These are phyloP conservation scores for Saprolegnia diclina DNA, from an alignment of 352 stramenopile species.

Conservation along the genomic window DNA sequence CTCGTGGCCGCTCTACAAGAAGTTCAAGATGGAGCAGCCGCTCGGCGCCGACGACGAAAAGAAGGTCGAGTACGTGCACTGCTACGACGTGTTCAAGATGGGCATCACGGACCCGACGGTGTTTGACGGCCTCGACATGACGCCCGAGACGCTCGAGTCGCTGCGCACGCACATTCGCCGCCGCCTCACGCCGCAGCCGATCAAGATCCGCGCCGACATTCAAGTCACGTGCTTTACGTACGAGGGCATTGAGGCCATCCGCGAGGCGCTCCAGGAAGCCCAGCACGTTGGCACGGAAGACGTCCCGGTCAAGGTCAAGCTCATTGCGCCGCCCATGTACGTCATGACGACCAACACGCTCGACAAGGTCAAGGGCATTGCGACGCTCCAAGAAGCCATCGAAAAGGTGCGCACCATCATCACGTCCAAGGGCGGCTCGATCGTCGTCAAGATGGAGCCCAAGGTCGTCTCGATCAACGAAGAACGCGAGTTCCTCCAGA, in stretches of 20 bases:
- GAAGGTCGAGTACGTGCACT: conserved; percentile 94
- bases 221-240: conserved; percentile 99
- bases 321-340: conserved; percentile 99
- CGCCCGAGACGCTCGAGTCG: conserved; percentile 74
- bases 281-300: conserved; percentile 84
- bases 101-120: conserved; percentile 88
- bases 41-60: conserved; percentile 59
- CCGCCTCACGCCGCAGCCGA: conserved; percentile 96
- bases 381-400: conserved; percentile 94
- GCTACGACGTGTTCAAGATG: conserved; percentile 99
- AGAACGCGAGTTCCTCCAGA: conserved; percentile 97
- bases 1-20: conserved; percentile 98
- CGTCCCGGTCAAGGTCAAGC: conserved; percentile 96
- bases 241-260: conserved; percentile 98
- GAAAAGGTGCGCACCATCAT: conserved; percentile 93
- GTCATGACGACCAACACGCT: conserved; percentile 98
- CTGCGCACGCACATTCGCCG: conserved; percentile 96
- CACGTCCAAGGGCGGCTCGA: conserved; percentile 90
- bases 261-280: conserved; percentile 91
- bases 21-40: conserved; percentile 84
- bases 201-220: conserved; percentile 99
- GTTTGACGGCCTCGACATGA: conserved; percentile 89
- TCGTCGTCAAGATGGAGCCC: conserved; percentile 97
- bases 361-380: conserved; percentile 97
- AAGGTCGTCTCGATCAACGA: conserved; percentile 99